Conservation (phyloP, 2,329 filamentous ascomycete species). For the Botryotinia globosa region DNA sequence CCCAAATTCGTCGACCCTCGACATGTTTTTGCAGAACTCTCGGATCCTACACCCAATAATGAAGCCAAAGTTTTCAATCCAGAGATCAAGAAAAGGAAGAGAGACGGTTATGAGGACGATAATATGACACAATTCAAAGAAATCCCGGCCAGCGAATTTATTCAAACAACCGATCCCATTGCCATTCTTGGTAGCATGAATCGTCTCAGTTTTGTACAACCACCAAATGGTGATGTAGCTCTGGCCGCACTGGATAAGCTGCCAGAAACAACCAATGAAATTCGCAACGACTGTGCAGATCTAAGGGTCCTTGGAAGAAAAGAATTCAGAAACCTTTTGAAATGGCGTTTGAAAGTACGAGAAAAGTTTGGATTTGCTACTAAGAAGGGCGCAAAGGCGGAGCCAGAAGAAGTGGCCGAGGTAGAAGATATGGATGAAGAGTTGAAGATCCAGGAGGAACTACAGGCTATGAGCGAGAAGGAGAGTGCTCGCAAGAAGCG, state of each 20-base stretch:
- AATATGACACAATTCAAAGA: conserved; percentile 93
- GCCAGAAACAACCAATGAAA: conserved; percentile 81
- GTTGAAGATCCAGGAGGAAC: conserved; percentile 80
- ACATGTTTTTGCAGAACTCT: conserved; percentile 89
- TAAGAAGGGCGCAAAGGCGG: conserved; percentile 51
- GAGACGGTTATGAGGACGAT: conserved; percentile 96
- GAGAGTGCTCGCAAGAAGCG: conserved; percentile 75
- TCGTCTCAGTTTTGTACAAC: conserved; percentile 76
- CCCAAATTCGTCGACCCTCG: conserved; percentile 87
- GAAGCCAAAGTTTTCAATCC: conserved; percentile 98
- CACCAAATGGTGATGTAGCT: conserved; percentile 78
- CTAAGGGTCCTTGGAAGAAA: conserved; percentile 88
- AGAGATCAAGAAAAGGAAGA: conserved; percentile 93
- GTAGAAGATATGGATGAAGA: conserved; percentile 94
- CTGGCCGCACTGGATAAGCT: conserved; percentile 82
- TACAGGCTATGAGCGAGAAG: conserved; percentile 78
- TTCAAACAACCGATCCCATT: conserved; percentile 90
- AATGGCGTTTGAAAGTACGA: conserved; percentile 84
- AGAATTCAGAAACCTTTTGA: conserved; percentile 86
- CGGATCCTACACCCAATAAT: conserved; percentile 83
- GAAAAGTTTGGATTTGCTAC: conserved; percentile 85
- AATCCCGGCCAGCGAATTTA: conserved; percentile 83
- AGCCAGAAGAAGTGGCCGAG: conserved; percentile 64
- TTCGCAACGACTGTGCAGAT: conserved; percentile 74
- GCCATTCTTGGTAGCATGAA: conserved; percentile 85